Evolutionary conservation across 352 stramenopile species (phyloP).

Genomic region (Peronospora tabacina): DNA sequence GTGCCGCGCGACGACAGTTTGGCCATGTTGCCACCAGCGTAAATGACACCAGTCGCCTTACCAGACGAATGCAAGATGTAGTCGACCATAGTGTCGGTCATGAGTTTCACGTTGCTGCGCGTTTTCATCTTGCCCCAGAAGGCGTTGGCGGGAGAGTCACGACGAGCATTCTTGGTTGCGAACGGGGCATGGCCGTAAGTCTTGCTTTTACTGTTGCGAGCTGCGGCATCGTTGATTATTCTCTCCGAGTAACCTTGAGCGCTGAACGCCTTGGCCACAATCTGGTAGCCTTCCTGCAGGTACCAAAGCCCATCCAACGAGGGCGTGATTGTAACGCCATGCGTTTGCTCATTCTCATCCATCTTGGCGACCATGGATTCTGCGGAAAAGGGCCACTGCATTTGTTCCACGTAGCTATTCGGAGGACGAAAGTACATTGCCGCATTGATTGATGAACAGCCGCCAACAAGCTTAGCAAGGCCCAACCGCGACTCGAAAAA

Average conservation of each 20-base stretch:
- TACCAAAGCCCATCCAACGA: conserved; percentile 50
- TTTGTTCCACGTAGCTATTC: conserved; percentile 39
- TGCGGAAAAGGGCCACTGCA: conserved; percentile 36
- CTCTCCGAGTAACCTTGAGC: conserved; percentile 34
- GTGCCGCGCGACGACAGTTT: conserved; percentile 37
- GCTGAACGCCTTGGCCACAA: conserved; percentile 36
- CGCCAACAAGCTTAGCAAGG: conserved; percentile 71
- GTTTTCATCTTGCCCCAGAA: conserved; percentile 43
- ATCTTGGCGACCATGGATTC: conserved; percentile 52
- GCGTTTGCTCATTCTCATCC: conserved; percentile 35
- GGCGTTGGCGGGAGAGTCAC: conserved; percentile 44
- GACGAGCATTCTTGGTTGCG: conserved; percentile 43
- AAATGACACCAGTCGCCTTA: conserved; percentile 39
- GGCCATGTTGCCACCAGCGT: conserved; percentile 28
- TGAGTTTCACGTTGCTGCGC: conserved; percentile 45
- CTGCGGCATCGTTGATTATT: conserved; percentile 38
- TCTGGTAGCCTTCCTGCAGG: conserved; percentile 43
- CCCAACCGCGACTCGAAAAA: conserved; percentile 31
- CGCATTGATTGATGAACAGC: conserved; percentile 70
- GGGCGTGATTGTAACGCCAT: conserved; percentile 41
- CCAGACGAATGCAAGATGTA: conserved; percentile 45
- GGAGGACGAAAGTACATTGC: conserved; percentile 68
- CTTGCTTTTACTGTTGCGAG: conserved; percentile 51
- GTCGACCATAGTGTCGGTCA: conserved; percentile 40
- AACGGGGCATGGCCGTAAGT: conserved; percentile 47